Evolutionary conservation across 2,329 filamentous ascomycete genomes (phyloP), one percentile per base, ranked within the genome.

Genomic region (Colletotrichum echinochloae): DNA sequence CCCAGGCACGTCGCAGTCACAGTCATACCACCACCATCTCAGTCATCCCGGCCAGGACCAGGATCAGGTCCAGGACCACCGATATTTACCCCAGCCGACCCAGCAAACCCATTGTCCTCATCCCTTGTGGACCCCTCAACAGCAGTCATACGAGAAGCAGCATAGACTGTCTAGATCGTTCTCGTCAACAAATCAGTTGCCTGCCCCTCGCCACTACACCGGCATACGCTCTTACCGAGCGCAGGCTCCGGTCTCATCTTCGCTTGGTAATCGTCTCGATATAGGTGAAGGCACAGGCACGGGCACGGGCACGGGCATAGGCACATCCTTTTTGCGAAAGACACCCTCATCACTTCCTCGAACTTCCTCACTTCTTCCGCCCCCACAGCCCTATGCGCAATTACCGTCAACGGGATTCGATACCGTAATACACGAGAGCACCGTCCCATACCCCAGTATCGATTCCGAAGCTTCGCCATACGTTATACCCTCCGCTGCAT

Each of bases 211-310:
- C 30, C 60, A 33, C 37, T 62, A 37, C 39, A 65, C 37, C 30
- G 54, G 46, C 54, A 65, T 37, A 55, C 37, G 54, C 54, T 60
- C 54, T 61, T 61, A 66, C 66, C 66, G 66, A 65, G 46, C 49
- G 48, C 66, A 60, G 46, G 39, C 61, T 65, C 66, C 66, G 62
- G 66, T 69, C 61, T 66, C 66, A 60, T 60, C 66, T 46, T 55
- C 55, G 66, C 61, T 69, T 65, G 61, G 66, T 69, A 65, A 54
- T 54, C 35, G 66, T 69, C 66, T 60, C 54, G 61, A 67, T 33
- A 11, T 8, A 37, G 51, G n/a, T n/a, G n/a, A n/a, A n/a, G n/a
- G 51, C 30, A 35, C 51, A n/a, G 37, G 54, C 54, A 71, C 56
- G 28, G 52, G 52, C 33, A 55, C n/a, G 14, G 37, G 54, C 61